Conservation (phyloP, 2,329 filamentous ascomycete genomes). For the Curvularia sp. region DNA sequence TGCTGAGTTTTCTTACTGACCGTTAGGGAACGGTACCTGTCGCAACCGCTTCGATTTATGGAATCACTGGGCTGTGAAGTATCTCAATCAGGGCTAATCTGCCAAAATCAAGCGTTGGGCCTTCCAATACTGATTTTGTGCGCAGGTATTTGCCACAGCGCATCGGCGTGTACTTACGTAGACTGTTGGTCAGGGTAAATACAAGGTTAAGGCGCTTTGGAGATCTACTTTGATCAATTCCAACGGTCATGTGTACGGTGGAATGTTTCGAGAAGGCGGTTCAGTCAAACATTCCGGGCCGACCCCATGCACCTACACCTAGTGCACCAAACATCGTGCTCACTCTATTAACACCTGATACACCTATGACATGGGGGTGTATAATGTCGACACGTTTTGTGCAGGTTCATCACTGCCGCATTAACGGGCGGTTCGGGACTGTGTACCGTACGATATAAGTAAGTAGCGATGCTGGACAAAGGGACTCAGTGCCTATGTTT, state of each 20-base stretch:
- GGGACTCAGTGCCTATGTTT: background rate
- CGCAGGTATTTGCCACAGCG: background rate
- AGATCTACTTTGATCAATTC: constrained; percentile 34
- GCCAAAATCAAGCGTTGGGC: background rate
- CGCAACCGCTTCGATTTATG: background rate
- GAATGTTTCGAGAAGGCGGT: constrained; percentile 32
- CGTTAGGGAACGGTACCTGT: background rate
- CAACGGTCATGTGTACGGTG: constrained; percentile 31
- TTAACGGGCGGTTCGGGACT: background rate
- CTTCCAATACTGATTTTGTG: background rate
- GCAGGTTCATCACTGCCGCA: constrained; percentile 11
- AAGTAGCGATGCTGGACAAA: background rate
- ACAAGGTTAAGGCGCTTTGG: constrained; percentile 30
- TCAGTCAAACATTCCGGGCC: constrained; percentile 24
- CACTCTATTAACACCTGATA: constrained; percentile 9
- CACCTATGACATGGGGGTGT: constrained; percentile 11
- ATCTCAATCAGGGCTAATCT: too few species aligned
- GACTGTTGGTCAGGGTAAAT: constrained; percentile 34
- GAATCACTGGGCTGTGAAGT: background rate
- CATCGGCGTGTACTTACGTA: constrained; percentile 7
- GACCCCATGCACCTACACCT: constrained; percentile 20
- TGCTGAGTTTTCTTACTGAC: background rate
- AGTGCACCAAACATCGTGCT: constrained; percentile 14
- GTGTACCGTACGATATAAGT: background rate
- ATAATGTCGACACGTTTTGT: constrained; percentile 8